These are phyloP conservation scores for Kalanchoe fedtschenkoi DNA, from an alignment of 164 flowering plant genomes.

Conservation along the genomic window DNA sequence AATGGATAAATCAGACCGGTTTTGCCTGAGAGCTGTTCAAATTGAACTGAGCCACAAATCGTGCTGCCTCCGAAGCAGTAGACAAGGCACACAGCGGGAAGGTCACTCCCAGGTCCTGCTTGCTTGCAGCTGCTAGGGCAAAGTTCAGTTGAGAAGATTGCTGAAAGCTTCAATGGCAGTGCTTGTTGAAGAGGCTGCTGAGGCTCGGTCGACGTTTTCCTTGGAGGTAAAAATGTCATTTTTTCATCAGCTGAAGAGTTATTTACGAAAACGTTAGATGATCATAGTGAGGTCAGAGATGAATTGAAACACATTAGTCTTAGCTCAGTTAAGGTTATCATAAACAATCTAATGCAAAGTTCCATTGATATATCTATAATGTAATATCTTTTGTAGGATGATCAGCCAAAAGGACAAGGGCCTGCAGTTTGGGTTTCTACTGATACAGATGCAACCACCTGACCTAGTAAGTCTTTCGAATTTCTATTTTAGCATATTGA, in stretches of 20 bases:
- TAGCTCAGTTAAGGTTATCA: neutral
- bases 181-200: conserved; percentile 92
- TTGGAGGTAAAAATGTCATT: conserved; percentile 43
- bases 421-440: conserved; percentile 59
- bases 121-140: no score
- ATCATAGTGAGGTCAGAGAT: neutral
- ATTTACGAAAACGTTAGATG: neutral
- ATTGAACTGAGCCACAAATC: no score
- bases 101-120: no score
- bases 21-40: no score
- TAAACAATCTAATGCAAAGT: neutral
- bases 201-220: conserved; percentile 90
- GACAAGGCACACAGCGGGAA: no score
- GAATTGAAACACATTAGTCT: no score
- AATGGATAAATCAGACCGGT: no score
- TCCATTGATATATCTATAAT: conserved; percentile 1
- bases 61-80: no score
- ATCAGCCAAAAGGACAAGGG: conserved; percentile 93
- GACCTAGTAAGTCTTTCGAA: conserved; percentile 51
- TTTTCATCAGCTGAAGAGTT: neutral
- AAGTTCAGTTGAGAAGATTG: no score
- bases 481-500: neutral
- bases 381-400: conserved; percentile 50
- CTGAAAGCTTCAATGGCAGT: no score
- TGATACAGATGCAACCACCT: conserved; percentile 66